Evolutionary conservation across 2,329 filamentous ascomycete species (phyloP).

Genomic region (Claviceps lovelessii): DNA sequence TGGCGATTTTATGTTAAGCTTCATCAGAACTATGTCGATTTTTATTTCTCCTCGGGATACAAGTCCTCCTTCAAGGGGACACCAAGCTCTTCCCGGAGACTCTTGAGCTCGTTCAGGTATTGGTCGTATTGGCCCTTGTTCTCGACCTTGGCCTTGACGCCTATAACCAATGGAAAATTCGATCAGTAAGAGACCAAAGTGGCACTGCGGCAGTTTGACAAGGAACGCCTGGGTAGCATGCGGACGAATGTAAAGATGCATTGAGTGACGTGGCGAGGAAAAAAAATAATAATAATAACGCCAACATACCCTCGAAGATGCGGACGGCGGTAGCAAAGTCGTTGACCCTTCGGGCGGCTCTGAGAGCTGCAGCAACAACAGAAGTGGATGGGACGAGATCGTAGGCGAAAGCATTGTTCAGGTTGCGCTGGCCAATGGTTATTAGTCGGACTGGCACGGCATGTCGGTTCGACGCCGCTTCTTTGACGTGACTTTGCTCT

Average conservation of each 20-base stretch:
- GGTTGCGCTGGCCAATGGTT: slow-evolving; percentile 49
- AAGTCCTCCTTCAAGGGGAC: slow-evolving; percentile 83
- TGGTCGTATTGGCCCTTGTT: slow-evolving; percentile 95
- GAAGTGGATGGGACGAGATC: slow-evolving; percentile 92
- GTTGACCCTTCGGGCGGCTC: slow-evolving; percentile 89
- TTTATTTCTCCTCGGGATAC: slow-evolving; percentile 54
- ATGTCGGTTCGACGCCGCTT: neutral
- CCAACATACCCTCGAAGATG: slow-evolving; percentile 80
- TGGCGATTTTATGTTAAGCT: neutral
- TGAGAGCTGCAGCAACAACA: slow-evolving; percentile 81
- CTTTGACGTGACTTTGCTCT: slow-evolving; percentile 2
- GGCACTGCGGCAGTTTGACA: neutral
- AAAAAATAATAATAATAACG: neutral
- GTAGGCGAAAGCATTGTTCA: slow-evolving; percentile 99
- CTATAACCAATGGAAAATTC: slow-evolving; percentile 27
- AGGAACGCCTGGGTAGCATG: neutral
- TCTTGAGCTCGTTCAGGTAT: slow-evolving; percentile 87
- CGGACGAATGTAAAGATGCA: neutral
- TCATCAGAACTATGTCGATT: slow-evolving; percentile 13
- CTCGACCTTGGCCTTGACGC: slow-evolving; percentile 98
- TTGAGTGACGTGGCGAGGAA: neutral
- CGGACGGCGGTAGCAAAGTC: slow-evolving; percentile 97
- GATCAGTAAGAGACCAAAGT: neutral
- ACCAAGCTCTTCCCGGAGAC: slow-evolving; percentile 84
- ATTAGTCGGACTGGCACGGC: slow-evolving; percentile 6